phyloP scores from a whole-genome alignment of 1,284 basidiomycete species.

The Cryptococcus wingfieldii region DNA sequence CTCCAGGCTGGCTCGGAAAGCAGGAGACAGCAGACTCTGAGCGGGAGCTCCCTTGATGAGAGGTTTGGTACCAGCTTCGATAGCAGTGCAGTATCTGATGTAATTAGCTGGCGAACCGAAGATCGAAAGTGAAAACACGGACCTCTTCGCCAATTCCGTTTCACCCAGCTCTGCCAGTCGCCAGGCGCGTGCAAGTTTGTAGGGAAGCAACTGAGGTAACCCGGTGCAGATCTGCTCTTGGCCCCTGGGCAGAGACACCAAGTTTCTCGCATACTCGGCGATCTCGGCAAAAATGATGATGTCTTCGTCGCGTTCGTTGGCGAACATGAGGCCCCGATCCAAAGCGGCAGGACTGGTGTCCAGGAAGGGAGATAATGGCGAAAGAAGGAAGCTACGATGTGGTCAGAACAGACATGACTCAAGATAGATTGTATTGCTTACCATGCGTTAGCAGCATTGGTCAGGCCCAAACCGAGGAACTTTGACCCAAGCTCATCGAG shows the following conservation, averaged over 20 bases:
- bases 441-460: slow-evolving; percentile 89
- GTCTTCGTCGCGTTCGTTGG: slow-evolving; percentile 52
- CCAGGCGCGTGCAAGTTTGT: slow-evolving; percentile 75
- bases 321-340: slow-evolving; percentile 35
- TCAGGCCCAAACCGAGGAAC: slow-evolving; percentile 65
- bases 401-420: slow-evolving; percentile 6
- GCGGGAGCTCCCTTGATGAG: slow-evolving; percentile 19
- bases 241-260: slow-evolving; percentile 69
- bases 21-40: slow-evolving; percentile 55
- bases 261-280: slow-evolving; percentile 81
- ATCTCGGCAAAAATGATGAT: slow-evolving; percentile 85
- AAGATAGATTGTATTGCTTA: slow-evolving; percentile 44
- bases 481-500: slow-evolving; percentile 84
- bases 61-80: slow-evolving; percentile 56
- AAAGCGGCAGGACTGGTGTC: slow-evolving; percentile 49
- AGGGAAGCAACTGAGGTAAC: slow-evolving; percentile 81
- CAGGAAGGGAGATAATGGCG: slow-evolving; percentile 72
- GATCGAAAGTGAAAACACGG: slow-evolving; percentile 18
- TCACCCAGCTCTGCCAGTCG: slow-evolving; percentile 76
- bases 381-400: slow-evolving; percentile 70
- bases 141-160: slow-evolving; percentile 68
- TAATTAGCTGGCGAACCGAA: background rate
- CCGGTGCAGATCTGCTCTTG: slow-evolving; percentile 74
- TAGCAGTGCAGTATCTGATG: slow-evolving; percentile 86
- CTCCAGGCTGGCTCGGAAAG: slow-evolving; percentile 71